phyloP scores from a whole-genome alignment of 2,329 filamentous ascomycete genomes.

The Karstenula rhodostoma region DNA sequence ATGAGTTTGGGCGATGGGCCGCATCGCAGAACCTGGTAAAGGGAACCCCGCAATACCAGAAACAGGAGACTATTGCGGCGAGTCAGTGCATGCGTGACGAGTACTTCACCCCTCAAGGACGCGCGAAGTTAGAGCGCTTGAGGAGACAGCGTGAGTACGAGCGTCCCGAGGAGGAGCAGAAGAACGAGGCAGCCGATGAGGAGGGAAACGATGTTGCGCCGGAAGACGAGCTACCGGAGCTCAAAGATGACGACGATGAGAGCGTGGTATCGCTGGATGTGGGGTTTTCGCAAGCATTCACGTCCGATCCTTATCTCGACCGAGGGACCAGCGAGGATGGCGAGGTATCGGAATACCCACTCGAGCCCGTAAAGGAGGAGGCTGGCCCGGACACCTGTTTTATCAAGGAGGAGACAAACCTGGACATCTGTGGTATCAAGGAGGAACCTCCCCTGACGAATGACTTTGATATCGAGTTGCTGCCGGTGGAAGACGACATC shows the following conservation, averaged over 20 bases:
- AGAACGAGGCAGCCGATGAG: neutral
- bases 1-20: neutral
- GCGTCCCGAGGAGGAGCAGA: neutral
- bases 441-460: neutral
- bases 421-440: neutral
- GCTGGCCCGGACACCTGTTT: neutral
- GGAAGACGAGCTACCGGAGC: neutral
- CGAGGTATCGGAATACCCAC: neutral
- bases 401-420: neutral
- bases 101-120: neutral
- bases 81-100: neutral
- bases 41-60: neutral
- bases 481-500: neutral
- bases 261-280: neutral
- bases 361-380: neutral
- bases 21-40: neutral
- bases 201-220: neutral
- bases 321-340: neutral
- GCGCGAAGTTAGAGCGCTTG: neutral
- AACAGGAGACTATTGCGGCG: neutral
- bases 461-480: neutral
- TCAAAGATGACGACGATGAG: neutral
- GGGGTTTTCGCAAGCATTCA: neutral
- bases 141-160: neutral
- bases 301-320: neutral